Percentiles rank a stretch among this genome's conserved stretches.
Conservation (phyloP, 164 flowering plant genomes). For the Litsea cubeba region DNA sequence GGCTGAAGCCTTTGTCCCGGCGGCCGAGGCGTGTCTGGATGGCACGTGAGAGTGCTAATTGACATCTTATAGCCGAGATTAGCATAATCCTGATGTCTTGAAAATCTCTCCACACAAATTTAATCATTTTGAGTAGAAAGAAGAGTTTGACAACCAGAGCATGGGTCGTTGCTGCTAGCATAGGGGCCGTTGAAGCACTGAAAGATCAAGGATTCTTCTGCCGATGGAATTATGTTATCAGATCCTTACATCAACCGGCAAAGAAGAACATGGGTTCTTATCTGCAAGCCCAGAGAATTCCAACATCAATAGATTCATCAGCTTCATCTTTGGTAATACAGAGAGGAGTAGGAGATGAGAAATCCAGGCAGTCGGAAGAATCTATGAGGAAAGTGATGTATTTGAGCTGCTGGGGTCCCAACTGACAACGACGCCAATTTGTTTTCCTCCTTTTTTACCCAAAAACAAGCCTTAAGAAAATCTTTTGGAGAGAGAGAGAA, state of each 20-base stretch:
- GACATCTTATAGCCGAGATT: no score
- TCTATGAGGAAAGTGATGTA: constrained; percentile 41
- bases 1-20: no score
- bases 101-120: no score
- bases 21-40: no score
- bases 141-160: constrained; percentile 7
- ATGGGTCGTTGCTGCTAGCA: constrained; percentile 4
- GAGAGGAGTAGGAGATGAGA: background rate
- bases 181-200: constrained; percentile 7
- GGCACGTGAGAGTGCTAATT: no score
- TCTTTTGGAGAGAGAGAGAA: no score
- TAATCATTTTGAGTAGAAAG: no score
- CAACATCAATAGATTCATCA: background rate
- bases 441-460: no score
- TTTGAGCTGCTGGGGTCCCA: no score
- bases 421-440: no score
- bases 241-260: constrained; percentile 8
- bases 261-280: constrained; percentile 1
- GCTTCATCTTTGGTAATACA: background rate
- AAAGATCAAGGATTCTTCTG: constrained; percentile 12
- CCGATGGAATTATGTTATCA: constrained; percentile 1
- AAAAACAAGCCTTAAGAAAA: no score
- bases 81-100: no score
- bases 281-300: constrained; percentile 1
- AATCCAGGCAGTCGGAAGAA: constrained; percentile 25